These are phyloP conservation scores for Phytophthora lateralis DNA, from an alignment of 352 stramenopile species.

Conservation along the genomic window DNA sequence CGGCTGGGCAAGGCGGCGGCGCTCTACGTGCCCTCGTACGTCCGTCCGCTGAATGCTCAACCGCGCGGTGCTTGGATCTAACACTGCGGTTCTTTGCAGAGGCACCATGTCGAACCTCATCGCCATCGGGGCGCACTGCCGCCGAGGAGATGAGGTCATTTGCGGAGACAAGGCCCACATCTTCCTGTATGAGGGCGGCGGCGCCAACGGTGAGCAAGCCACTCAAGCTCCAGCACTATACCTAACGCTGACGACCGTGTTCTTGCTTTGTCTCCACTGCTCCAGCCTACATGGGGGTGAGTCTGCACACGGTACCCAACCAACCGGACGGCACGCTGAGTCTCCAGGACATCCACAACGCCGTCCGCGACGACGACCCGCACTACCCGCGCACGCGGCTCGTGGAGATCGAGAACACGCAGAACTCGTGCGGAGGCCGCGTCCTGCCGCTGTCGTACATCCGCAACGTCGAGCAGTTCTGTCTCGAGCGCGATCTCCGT, in stretches of 20 bases:
- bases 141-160: slow-evolving; percentile 94
- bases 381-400: slow-evolving; percentile 89
- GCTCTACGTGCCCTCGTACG: slow-evolving; percentile 95
- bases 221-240: neutral
- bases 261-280: slow-evolving; percentile 1
- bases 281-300: slow-evolving; percentile 89
- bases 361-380: slow-evolving; percentile 78
- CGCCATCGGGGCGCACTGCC: slow-evolving; percentile 93
- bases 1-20: slow-evolving; percentile 94
- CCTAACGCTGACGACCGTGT: slow-evolving; percentile 1
- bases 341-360: slow-evolving; percentile 81
- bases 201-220: slow-evolving; percentile 67
- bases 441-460: slow-evolving; percentile 90
- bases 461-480: slow-evolving; percentile 70
- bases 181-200: slow-evolving; percentile 96
- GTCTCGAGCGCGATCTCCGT: slow-evolving; percentile 76
- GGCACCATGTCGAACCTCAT: slow-evolving; percentile 99
- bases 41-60: slow-evolving; percentile 1
- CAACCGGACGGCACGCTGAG: slow-evolving; percentile 82
- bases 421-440: slow-evolving; percentile 96
- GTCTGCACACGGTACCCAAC: slow-evolving; percentile 88
- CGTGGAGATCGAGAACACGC: slow-evolving; percentile 97
- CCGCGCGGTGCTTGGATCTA: slow-evolving; percentile 4
- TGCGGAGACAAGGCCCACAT: slow-evolving; percentile 95
- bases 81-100: slow-evolving; percentile 33